Base-by-base conservation (phyloP, 176 grass and related monocot species). In the Eleusine coracana region DNA sequence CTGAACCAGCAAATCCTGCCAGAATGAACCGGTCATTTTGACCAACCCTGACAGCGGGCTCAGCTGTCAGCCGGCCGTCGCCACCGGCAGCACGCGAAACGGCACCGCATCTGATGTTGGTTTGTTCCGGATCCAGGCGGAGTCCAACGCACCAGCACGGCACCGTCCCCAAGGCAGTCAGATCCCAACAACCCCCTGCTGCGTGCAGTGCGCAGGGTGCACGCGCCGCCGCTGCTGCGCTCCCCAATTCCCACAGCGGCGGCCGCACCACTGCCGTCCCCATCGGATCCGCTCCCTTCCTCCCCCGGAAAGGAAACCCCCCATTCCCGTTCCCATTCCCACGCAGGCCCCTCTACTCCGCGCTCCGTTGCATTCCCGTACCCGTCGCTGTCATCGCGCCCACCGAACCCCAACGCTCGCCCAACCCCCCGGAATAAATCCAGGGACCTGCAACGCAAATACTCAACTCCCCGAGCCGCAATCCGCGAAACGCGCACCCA, bases 401-500 rank as follows among this genome's bases (percentile, higher is more conserved):
- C 77, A 76, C 78, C 77, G 15, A 80, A 66, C 41, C 37, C 72
- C 18, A 81, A 64, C 55, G 13, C 34, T 27, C 7, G 0, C 38
- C 41, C 2, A 66, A n/a, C 10, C 71, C 46, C 10, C n/a, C 17
- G 17, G 74, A 50, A 83, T 78, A 78, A 78, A 90, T 78, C 67
- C 48, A 4, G 8, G 8, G 2, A 21, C 38, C 9, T 21, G 14
- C 6, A 25, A 44, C 9, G 14, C 44, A 21, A 28, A 82, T 50
- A 23, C 40, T 55, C 17, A 65, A 72, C 79, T 52, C 52, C 11
- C 27, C 48, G 14, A 73, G 76, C 28, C 51, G 12, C 78, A 25
- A 38, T 18, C 69, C 80, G 42, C 74, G 21, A 90, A 86, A 83
- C 17, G 20, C 68, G 80, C 75, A 83, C 17, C 36, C 68, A 75